These are phyloP conservation scores for Globisporangium apiculatum DNA, from an alignment of 352 stramenopile species.

Conservation along the genomic window DNA sequence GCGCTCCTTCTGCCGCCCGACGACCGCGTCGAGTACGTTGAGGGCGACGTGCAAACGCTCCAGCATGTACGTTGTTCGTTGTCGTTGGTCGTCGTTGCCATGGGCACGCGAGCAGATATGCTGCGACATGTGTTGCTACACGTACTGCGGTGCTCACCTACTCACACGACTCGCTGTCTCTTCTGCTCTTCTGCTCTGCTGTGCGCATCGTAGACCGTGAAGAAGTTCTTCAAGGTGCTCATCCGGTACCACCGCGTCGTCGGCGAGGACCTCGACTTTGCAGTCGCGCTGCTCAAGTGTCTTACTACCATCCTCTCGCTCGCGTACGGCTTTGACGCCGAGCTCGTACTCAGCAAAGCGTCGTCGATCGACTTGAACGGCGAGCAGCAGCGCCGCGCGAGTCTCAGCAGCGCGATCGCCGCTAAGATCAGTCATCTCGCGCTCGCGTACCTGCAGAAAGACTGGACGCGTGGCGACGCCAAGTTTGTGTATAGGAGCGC, in stretches of 20 bases:
- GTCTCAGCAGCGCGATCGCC: constrained; percentile 17
- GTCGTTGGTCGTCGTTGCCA: too few species aligned
- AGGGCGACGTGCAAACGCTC: constrained; percentile 3
- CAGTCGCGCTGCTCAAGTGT: constrained; percentile 20
- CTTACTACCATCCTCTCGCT: constrained; percentile 18
- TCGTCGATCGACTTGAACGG: constrained; percentile 14
- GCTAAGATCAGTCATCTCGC: constrained; percentile 29
- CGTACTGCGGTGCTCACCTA: too few species aligned
- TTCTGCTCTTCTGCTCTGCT: not conserved
- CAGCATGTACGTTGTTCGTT: constrained; percentile 9
- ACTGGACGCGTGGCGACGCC: constrained; percentile 35
- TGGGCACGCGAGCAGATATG: too few species aligned
- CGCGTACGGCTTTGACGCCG: constrained; percentile 16
- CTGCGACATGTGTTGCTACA: too few species aligned
- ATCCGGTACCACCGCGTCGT: constrained; percentile 18
- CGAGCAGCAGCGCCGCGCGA: constrained; percentile 6
- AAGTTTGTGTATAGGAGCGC: constrained; percentile 33
- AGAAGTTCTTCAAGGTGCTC: constrained; percentile 20
- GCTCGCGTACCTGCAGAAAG: constrained; percentile 25
- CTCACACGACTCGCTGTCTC: not conserved
- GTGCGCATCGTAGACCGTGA: constrained; percentile 14
- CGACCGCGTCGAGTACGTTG: constrained; percentile 6
- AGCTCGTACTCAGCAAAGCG: constrained; percentile 10
- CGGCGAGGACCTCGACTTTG: constrained; percentile 14
- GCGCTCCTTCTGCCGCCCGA: constrained; percentile 10